Percentiles rank a stretch among this genome's conserved stretches.
Conservation (phyloP, 129 eudicot species). For the Helichrysum umbraculigerum region DNA sequence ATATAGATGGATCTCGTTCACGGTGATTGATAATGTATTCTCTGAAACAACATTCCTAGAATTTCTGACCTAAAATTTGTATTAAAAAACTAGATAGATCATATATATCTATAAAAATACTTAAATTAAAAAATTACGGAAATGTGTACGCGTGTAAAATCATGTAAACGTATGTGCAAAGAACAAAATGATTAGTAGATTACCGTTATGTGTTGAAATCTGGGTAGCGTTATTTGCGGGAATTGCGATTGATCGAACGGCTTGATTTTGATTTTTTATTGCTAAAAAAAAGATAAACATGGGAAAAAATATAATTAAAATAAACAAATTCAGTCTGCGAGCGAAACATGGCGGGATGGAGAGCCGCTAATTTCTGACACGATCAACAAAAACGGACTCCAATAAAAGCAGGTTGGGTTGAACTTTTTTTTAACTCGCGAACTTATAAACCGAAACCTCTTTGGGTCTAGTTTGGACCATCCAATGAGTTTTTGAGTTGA, state of each 20-base stretch:
- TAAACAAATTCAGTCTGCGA: not conserved
- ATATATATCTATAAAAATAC: not conserved
- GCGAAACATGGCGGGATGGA: too few species aligned
- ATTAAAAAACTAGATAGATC: not conserved
- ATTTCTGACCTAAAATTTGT: conserved; percentile 27
- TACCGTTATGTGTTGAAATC: conserved; percentile 26
- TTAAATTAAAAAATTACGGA: conserved; percentile 15
- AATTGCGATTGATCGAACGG: conserved; percentile 29
- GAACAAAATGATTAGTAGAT: not conserved
- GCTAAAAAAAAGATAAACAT: not conserved
- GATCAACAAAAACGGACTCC: too few species aligned
- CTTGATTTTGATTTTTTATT: conserved; percentile 4
- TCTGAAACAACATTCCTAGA: conserved; percentile 38
- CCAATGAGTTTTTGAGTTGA: too few species aligned
- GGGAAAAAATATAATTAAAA: not conserved
- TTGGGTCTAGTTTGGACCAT: too few species aligned
- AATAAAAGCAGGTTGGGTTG: too few species aligned
- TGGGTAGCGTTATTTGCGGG: conserved; percentile 28
- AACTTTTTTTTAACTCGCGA: too few species aligned
- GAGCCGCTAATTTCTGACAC: not conserved
- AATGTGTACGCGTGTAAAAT: conserved; percentile 27
- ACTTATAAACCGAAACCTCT: too few species aligned
- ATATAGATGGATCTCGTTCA: conserved; percentile 27
- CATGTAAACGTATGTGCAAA: conserved; percentile 12
- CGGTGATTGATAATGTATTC: conserved; percentile 16